These are phyloP conservation scores for Lunularia cruciata DNA, from an alignment of 225 moss, liverwort and hornwort species.

Conservation along the genomic window DNA sequence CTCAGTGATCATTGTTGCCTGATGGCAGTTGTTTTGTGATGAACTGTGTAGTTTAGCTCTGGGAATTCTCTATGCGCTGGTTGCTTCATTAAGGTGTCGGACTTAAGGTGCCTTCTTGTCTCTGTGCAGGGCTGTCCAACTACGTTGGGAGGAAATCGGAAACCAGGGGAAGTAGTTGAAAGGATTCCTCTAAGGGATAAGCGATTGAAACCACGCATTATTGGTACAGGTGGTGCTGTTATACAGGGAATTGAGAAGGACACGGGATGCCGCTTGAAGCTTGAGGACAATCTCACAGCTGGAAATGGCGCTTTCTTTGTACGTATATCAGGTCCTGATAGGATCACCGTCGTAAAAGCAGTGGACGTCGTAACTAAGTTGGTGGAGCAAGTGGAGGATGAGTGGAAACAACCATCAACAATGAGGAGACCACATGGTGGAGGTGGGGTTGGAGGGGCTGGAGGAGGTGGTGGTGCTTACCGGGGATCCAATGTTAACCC, in stretches of 20 bases:
- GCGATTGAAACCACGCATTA: constrained; percentile 89
- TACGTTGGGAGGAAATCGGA: constrained; percentile 96
- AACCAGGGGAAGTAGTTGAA: constrained; percentile 86
- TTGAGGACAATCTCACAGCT: constrained; percentile 80
- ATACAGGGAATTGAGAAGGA: constrained; percentile 99
- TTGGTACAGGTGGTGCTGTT: constrained; percentile 85
- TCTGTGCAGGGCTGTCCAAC: constrained; percentile 95
- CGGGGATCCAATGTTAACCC: constrained; percentile 60
- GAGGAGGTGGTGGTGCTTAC: constrained; percentile 35
- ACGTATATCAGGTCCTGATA: constrained; percentile 90
- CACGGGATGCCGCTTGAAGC: constrained; percentile 87
- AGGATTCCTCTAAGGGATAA: constrained; percentile 90
- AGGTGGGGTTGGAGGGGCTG: constrained; percentile 37
- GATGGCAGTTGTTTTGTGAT: too few species aligned
- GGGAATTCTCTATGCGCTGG: not conserved
- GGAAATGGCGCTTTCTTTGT: constrained; percentile 89
- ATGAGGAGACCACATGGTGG: constrained; percentile 54
- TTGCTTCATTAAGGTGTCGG: too few species aligned
- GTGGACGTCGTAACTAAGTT: constrained; percentile 77
- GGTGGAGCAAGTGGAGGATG: constrained; percentile 82
- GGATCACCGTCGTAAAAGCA: constrained; percentile 74
- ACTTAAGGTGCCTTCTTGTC: constrained; percentile 9
- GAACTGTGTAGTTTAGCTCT: too few species aligned
- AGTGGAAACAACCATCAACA: constrained; percentile 76
- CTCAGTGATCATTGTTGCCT: too few species aligned